Conservation (phyloP, 2,329 filamentous ascomycete species). For the Diaporthe sp. region DNA sequence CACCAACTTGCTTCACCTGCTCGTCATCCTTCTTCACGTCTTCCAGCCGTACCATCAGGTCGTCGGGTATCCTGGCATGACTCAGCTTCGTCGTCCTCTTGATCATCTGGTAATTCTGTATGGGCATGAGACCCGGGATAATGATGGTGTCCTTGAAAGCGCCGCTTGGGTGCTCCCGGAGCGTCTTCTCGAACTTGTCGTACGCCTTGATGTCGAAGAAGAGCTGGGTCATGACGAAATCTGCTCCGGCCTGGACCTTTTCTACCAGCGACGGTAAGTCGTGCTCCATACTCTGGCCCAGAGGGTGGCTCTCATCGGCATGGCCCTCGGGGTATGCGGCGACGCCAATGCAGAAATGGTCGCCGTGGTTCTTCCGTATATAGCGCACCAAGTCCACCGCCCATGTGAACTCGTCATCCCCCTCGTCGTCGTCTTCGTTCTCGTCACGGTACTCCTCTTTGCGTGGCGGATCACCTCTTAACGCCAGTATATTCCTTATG, state of each 20-base stretch:
- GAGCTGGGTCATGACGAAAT: constrained; percentile 98
- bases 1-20: constrained; percentile 82
- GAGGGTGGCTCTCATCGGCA: constrained; percentile 88
- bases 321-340: constrained; percentile 97
- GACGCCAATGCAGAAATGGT: constrained; percentile 97
- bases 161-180: constrained; percentile 86
- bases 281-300: constrained; percentile 76
- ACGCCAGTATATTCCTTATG: constrained; percentile 92
- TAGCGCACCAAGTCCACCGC: constrained; percentile 91
- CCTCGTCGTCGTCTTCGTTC: constrained; percentile 73
- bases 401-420: constrained; percentile 87
- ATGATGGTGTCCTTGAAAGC: constrained; percentile 90
- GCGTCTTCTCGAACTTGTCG: constrained; percentile 79
- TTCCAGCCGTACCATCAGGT: constrained; percentile 79
- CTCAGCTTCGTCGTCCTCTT: constrained; percentile 94
- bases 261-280: constrained; percentile 92
- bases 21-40: constrained; percentile 84
- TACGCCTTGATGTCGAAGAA: constrained; percentile 94
- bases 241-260: constrained; percentile 91
- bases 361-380: constrained; percentile 86
- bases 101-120: constrained; percentile 97
- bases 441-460: constrained; percentile 84
- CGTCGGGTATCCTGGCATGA: constrained; percentile 83
- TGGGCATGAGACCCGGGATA: constrained; percentile 95
- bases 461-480: constrained; percentile 91